phyloP scores from a whole-genome alignment of 1,284 basidiomycete genomes.

The Cutaneotrichosporon sp. region DNA sequence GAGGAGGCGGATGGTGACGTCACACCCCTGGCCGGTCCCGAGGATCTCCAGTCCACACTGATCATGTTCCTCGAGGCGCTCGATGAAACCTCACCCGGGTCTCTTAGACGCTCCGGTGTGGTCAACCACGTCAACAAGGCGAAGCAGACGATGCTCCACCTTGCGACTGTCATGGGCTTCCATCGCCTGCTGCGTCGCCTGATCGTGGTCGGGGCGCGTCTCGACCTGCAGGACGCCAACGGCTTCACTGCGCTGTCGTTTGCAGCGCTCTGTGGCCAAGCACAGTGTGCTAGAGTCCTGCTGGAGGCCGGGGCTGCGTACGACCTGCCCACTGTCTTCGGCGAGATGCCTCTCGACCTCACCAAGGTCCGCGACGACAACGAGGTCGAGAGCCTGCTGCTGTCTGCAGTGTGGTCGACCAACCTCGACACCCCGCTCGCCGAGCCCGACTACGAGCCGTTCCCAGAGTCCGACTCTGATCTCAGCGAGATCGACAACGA shows the following conservation, averaged over 20 bases:
- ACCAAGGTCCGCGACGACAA: conserved; percentile 56
- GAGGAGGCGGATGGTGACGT: conserved; percentile 37
- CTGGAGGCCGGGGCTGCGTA: conserved; percentile 72
- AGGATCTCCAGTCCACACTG: conserved; percentile 65
- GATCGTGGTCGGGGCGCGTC: conserved; percentile 64
- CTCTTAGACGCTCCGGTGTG: conserved; percentile 52
- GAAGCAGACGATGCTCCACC: conserved; percentile 80
- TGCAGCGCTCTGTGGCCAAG: conserved; percentile 65
- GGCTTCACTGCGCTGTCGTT: conserved; percentile 88
- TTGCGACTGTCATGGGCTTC: conserved; percentile 78
- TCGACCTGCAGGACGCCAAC: conserved; percentile 81
- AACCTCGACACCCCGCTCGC: conserved; percentile 9
- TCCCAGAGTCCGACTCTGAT: conserved; percentile 20
- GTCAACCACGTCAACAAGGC: conserved; percentile 59
- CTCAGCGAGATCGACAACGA: conserved; percentile 42
- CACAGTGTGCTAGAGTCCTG: conserved; percentile 63
- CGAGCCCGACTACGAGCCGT: conserved; percentile 5
- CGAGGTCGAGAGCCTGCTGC: conserved; percentile 49
- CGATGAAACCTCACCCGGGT: conserved; percentile 36
- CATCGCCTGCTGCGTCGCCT: conserved; percentile 66
- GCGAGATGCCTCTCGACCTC: conserved; percentile 74
- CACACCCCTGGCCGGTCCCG: not conserved
- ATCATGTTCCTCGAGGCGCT: conserved; percentile 61
- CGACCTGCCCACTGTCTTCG: conserved; percentile 68
- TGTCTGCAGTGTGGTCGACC: conserved; percentile 43